Evolutionary conservation across 1,284 basidiomycete species (phyloP).

Genomic region (Tranzscheliella williamsii): DNA sequence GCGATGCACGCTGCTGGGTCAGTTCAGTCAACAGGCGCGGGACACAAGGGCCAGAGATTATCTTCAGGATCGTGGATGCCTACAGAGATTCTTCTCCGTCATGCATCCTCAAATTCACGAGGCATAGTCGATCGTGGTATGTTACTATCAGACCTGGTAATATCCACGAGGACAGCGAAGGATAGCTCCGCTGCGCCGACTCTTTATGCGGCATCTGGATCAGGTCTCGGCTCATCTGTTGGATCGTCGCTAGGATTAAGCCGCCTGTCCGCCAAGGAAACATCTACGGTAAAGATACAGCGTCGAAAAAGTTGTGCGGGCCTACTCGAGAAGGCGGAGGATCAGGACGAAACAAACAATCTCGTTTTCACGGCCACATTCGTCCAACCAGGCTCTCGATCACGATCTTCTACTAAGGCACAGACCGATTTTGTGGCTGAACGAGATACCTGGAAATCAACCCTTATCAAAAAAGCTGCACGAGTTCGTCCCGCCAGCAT

Average conservation of each 20-base stretch:
- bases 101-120: slow-evolving; percentile 49
- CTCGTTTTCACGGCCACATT: slow-evolving; percentile 34
- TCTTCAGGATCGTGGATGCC: slow-evolving; percentile 32
- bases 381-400: slow-evolving; percentile 31
- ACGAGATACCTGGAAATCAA: slow-evolving; percentile 32
- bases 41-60: slow-evolving; percentile 18
- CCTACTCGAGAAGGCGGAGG: slow-evolving; percentile 34
- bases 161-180: slow-evolving; percentile 42
- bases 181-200: slow-evolving; percentile 32
- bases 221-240: slow-evolving; percentile 42
- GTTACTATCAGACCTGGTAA: slow-evolving; percentile 53
- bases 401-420: slow-evolving; percentile 17
- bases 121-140: slow-evolving; percentile 53
- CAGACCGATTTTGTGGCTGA: slow-evolving; percentile 14
- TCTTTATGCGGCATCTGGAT: slow-evolving; percentile 23
- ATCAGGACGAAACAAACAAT: slow-evolving; percentile 16
- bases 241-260: slow-evolving; percentile 47
- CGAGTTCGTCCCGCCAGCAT: slow-evolving; percentile 26
- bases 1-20: slow-evolving; percentile 37
- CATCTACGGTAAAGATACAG: slow-evolving; percentile 45
- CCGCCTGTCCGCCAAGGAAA: slow-evolving; percentile 37
- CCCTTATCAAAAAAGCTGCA: slow-evolving; percentile 32
- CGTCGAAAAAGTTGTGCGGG: slow-evolving; percentile 40
- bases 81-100: slow-evolving; percentile 47
- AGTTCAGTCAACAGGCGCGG: slow-evolving; percentile 13